phyloP scores from a whole-genome alignment of 2,329 filamentous ascomycete genomes.

The Scedosporium apiospermum region DNA sequence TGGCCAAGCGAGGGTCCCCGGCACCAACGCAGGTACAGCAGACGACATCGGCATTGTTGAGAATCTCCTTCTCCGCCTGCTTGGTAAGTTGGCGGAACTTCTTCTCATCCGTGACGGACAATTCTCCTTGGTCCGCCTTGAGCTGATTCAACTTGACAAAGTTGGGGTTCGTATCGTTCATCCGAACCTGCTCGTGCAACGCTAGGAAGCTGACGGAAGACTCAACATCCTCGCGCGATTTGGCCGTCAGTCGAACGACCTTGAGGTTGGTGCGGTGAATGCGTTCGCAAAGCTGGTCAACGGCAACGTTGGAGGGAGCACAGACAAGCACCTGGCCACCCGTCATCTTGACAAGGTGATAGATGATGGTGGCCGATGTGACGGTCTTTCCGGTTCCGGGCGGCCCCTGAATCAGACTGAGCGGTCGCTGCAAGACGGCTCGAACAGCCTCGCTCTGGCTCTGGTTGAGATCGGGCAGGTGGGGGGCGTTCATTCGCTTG shows the following conservation, averaged over 20 bases:
- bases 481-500: slow-evolving; percentile 93
- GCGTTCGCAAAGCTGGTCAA: slow-evolving; percentile 95
- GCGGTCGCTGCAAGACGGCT: slow-evolving; percentile 82
- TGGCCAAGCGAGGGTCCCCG: slow-evolving; percentile 86
- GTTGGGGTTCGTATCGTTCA: slow-evolving; percentile 94
- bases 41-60: slow-evolving; percentile 92
- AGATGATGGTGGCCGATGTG: slow-evolving; percentile 97
- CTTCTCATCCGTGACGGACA: slow-evolving; percentile 95
- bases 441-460: slow-evolving; percentile 97
- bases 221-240: slow-evolving; percentile 96
- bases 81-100: slow-evolving; percentile 95
- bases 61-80: slow-evolving; percentile 86
- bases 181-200: slow-evolving; percentile 90
- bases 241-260: slow-evolving; percentile 95
- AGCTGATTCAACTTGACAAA: slow-evolving; percentile 86
- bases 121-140: slow-evolving; percentile 82
- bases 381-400: slow-evolving; percentile 98
- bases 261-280: slow-evolving; percentile 92
- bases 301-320: slow-evolving; percentile 94
- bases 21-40: slow-evolving; percentile 98
- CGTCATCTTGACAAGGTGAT: slow-evolving; percentile 91
- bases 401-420: slow-evolving; percentile 93
- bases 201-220: slow-evolving; percentile 96
- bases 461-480: slow-evolving; percentile 85
- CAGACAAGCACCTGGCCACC: slow-evolving; percentile 92